Evolutionary conservation across 805 yeast genomes (phyloP), one percentile per base, ranked within the genome.

Genomic region (Metschnikowia dekortorum): DNA sequence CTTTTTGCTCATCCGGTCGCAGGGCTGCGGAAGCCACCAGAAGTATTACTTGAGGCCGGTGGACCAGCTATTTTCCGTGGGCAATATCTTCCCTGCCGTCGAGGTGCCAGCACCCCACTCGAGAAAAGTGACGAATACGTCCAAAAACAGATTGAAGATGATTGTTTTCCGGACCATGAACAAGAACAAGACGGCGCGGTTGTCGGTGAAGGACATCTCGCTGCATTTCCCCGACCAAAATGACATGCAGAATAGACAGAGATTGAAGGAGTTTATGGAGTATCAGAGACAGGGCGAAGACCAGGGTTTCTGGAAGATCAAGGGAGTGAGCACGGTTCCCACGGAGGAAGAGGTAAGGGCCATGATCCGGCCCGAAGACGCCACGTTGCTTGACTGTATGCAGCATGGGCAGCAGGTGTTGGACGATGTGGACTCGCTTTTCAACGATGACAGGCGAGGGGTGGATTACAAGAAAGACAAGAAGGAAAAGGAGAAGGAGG

Each of bases 51-150:
- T 94, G 55, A 76, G 95, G 55, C 75, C 75, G 16, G 77, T 94
- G 26, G 84, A 84, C 46, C 83, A 84, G 63, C 63, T 88, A 44
- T 94, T 89, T 65, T 83, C 89, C 0, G 96, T 91, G 11, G 99
- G 99, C 1, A 96, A 94, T 63, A 80, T 87, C 0, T 83, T 89
- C 57, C 99, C 99, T 1, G 96, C 89, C 2, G 87, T 88, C 43
- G 97, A 89, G 61, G 85, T 94, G 33, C 99, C 99, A 0, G 97
- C 98, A 1, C 99, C 99, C 2, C 97, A 94, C 64, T 89, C 97
- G 1, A 80, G 99, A 66, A 90, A 89, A 61, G 97, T 91, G 22
- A 91, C 98, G 0, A 85, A 96, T 3, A 91, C 96, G 26, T 83
- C 90, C 39, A 91, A 92, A 61, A 91, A 90, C 62, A 76, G 99